Evolutionary conservation across 805 yeast species (phyloP).

Genomic region (Cyberlindnera xishuangbannaensis): DNA sequence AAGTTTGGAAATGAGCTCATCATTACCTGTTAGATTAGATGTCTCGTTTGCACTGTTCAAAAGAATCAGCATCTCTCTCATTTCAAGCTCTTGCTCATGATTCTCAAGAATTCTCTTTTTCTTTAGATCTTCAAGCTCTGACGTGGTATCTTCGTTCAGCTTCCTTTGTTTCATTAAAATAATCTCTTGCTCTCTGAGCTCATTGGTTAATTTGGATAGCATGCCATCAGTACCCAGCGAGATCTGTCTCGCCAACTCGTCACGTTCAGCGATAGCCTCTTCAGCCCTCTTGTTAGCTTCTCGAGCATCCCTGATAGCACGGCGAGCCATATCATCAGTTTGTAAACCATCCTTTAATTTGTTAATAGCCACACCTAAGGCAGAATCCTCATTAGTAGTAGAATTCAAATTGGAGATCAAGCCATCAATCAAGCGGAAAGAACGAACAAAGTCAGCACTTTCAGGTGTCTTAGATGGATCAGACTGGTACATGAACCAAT

Average conservation of each 20-base stretch:
- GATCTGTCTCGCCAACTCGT: constrained; percentile 58
- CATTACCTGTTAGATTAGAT: constrained; percentile 27
- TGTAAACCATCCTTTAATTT: constrained; percentile 63
- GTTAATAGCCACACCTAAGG: constrained; percentile 73
- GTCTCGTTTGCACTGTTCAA: constrained; percentile 41
- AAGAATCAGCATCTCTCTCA: constrained; percentile 65
- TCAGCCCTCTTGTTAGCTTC: constrained; percentile 48
- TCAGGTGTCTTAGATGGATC: constrained; percentile 38
- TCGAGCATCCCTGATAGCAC: constrained; percentile 57
- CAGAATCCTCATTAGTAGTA: constrained; percentile 46
- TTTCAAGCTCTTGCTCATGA: constrained; percentile 70
- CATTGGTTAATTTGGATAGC: constrained; percentile 52
- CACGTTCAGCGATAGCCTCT: constrained; percentile 52
- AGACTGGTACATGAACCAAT: constrained; percentile 39
- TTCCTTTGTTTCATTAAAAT: constrained; percentile 55
- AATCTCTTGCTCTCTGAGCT: constrained; percentile 57
- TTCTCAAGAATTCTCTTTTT: constrained; percentile 52
- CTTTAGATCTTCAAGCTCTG: constrained; percentile 59
- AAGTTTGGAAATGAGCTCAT: constrained; percentile 32
- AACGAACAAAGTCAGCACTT: constrained; percentile 40
- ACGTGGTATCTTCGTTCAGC: constrained; percentile 51
- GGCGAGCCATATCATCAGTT: constrained; percentile 80
- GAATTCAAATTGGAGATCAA: constrained; percentile 54
- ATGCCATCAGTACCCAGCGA: constrained; percentile 74
- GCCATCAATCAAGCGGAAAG: constrained; percentile 59